Evolutionary conservation across 352 stramenopile species (phyloP).

Genomic region (Globisporangium solare): DNA sequence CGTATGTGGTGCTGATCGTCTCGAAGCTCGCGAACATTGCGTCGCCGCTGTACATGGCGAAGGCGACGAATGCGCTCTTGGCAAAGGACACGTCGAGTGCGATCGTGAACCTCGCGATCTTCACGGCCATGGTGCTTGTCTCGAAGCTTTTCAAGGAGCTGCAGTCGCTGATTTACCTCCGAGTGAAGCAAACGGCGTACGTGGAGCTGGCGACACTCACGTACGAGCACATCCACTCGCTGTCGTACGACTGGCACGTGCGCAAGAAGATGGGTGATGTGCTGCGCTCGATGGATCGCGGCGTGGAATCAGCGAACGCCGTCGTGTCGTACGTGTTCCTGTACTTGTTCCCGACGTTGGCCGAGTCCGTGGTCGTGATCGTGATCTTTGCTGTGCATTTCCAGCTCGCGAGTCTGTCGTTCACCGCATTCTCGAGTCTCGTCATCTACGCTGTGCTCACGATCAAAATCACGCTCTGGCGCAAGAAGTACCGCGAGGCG

Average conservation of each 20-base stretch:
- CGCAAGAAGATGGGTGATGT: conserved; percentile 97
- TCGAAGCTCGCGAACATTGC: conserved; percentile 92
- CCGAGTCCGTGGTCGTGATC: conserved; percentile 94
- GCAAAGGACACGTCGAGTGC: conserved; percentile 40
- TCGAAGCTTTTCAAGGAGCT: conserved; percentile 93
- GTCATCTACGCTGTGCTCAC: conserved; percentile 95
- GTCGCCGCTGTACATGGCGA: conserved; percentile 92
- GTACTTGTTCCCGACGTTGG: conserved; percentile 93
- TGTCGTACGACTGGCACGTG: conserved; percentile 98
- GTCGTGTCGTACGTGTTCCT: conserved; percentile 98
- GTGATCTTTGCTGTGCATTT: conserved; percentile 92
- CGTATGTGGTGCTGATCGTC: conserved; percentile 90
- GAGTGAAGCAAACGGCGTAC: conserved; percentile 97
- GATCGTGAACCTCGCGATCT: conserved; percentile 67
- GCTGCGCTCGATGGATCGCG: conserved; percentile 91
- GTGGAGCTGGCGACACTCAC: conserved; percentile 95
- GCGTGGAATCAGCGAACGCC: conserved; percentile 89
- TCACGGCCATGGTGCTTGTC: conserved; percentile 79
- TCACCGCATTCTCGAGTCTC: conserved; percentile 94
- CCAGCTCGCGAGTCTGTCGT: conserved; percentile 87
- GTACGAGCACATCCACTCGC: conserved; percentile 94
- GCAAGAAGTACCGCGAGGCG: conserved; percentile 96
- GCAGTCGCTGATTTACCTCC: conserved; percentile 93
- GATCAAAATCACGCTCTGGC: conserved; percentile 96
- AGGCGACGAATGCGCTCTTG: conserved; percentile 90